Percentiles rank a stretch among this genome's conserved stretches.
Conservation (phyloP, 352 stramenopile genomes). For the Halophytophthora batemanensis region DNA sequence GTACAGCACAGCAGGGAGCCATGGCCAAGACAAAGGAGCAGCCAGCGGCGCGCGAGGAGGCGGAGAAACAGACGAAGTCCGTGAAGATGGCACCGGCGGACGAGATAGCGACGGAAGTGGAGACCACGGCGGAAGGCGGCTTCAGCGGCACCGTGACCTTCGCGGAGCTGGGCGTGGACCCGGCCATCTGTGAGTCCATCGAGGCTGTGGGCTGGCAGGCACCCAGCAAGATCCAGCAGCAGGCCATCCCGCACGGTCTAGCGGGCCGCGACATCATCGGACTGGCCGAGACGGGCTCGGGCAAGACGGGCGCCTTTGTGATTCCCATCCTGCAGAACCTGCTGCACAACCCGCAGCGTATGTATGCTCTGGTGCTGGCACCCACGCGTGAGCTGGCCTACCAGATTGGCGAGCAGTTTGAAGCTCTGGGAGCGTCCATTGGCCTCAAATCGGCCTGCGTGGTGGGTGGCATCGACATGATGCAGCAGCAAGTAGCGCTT, state of each 20-base stretch:
- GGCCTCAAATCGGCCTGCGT: conserved; percentile 91
- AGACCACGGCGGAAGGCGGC: conserved; percentile 29
- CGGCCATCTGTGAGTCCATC: conserved; percentile 91
- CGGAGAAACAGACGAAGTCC: background rate
- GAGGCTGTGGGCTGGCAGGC: conserved; percentile 90
- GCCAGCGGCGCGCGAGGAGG: too few relatives aligned
- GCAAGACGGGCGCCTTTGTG: conserved; percentile 95
- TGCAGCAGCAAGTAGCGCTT: conserved; percentile 96
- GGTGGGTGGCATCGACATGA: conserved; percentile 97
- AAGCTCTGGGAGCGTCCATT: conserved; percentile 89
- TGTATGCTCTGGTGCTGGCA: conserved; percentile 91
- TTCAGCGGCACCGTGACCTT: conserved; percentile 85
- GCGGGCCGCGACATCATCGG: conserved; percentile 97
- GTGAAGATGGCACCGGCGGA: conserved; percentile 13
- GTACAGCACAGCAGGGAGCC: background rate
- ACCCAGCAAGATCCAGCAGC: conserved; percentile 95
- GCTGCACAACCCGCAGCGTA: conserved; percentile 85
- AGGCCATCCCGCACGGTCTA: conserved; percentile 92
- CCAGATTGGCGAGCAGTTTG: conserved; percentile 95
- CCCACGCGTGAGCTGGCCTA: conserved; percentile 95
- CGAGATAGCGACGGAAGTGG: conserved; percentile 15
- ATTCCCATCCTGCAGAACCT: conserved; percentile 93
- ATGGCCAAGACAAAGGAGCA: background rate
- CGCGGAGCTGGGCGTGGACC: conserved; percentile 87
- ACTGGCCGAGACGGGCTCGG: conserved; percentile 93